Base-by-base conservation (phyloP, 2,329 filamentous ascomycete genomes). In the Penicillium palitans region DNA sequence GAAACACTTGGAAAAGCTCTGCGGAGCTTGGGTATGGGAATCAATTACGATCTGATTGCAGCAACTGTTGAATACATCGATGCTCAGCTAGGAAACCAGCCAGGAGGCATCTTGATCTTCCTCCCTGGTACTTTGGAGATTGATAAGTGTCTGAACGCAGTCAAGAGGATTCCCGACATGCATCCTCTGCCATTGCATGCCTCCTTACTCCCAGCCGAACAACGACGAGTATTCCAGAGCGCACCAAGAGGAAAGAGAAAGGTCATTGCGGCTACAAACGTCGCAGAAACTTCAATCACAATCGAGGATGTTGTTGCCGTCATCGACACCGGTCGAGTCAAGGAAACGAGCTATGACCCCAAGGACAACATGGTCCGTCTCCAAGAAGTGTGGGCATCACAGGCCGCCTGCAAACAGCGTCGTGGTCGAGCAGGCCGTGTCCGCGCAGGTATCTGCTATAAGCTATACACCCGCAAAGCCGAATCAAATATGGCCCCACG, bases 291-390 rank as follows among this genome's bases (percentile, higher is more conserved):
- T 0, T 98, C 95, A 2, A 98, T 99, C 72, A 99, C 95, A 0
- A 99, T 99, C 60, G 93, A 97, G 71, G 95, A 99, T 71, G 90
- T 99, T 53, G 90, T 98, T 2, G 93, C 91, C 2, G 95, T 99
- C 46, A 93, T 99, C 62, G 95, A 99, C 73, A 95, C 90, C 12
- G 95, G 95, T 29, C 88, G 91, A 53, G 95, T 99, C 59, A 99
- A 99, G 72, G 93, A 99, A 75, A 99, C 93, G 0, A 93, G 90
- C 71, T 98, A 93, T 68, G 95, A 98, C 72, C 86, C 91, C 0
- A 84, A 89, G 62, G 96, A 89, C 72, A 96, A 96, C 71, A 96
- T 98, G 87, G 89, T 96, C 44, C 92, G 91, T 68, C 85, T 99
- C 1, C 90, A 93, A 66, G 95, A 99, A 78, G 92, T 91, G 0